These are phyloP conservation scores for Trichoderma arundinaceum DNA, from an alignment of 2,329 filamentous ascomycete genomes.

Conservation along the genomic window DNA sequence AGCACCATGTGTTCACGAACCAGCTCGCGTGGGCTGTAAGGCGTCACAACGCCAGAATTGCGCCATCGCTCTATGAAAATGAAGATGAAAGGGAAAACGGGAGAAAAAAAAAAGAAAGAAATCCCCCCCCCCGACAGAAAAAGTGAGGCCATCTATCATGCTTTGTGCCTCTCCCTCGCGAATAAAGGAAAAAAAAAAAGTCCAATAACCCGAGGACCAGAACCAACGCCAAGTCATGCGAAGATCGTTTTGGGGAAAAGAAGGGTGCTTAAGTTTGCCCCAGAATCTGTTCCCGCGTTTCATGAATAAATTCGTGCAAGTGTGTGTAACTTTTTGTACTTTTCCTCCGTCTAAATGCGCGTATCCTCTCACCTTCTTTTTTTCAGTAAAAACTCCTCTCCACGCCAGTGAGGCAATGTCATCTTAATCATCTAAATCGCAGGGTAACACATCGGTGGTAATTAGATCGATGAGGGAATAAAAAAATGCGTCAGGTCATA, in stretches of 20 bases:
- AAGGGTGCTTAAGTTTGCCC: neutral
- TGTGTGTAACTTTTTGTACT: slow-evolving; percentile 4
- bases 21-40: neutral
- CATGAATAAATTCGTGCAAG: neutral
- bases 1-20: neutral
- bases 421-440: slow-evolving; percentile 22
- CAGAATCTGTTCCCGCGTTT: neutral
- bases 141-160: slow-evolving; percentile 2
- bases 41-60: slow-evolving; percentile 5
- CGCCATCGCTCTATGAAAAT: slow-evolving; percentile 26
- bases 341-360: slow-evolving; percentile 20
- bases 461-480: slow-evolving; percentile 3
- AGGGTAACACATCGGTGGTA: neutral
- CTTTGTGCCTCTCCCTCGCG: slow-evolving; percentile 7
- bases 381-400: slow-evolving; percentile 1
- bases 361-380: neutral
- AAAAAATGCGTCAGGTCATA: slow-evolving; percentile 20
- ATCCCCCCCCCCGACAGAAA: neutral
- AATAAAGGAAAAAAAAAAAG: neutral
- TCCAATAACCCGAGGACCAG: neutral
- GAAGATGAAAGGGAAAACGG: neutral
- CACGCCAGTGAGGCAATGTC: slow-evolving; percentile 24
- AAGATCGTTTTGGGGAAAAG: neutral
- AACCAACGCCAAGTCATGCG: slow-evolving; percentile 23
- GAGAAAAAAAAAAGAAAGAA: neutral